Percentiles rank a stretch among this genome's conserved stretches.
Evolutionary conservation across 2,329 filamentous ascomycete genomes (phyloP).

Genomic region (Claviceps maximensis): DNA sequence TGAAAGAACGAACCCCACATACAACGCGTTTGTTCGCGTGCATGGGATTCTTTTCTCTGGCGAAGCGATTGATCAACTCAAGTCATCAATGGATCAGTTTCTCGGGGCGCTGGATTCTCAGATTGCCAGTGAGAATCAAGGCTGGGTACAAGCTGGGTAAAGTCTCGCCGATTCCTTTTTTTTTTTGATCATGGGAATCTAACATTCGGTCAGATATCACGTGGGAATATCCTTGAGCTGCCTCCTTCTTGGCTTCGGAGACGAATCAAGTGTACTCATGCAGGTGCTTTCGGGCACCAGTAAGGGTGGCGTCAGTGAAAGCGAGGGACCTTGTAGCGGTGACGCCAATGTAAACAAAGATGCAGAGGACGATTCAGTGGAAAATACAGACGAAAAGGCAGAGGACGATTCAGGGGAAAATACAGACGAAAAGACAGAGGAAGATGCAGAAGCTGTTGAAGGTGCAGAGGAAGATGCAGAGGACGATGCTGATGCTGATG

Average conservation of each 20-base stretch:
- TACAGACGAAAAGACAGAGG: too few species aligned
- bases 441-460: too few species aligned
- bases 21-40: slow-evolving; percentile 47
- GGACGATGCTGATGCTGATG: too few species aligned
- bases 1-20: slow-evolving; percentile 26
- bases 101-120: slow-evolving; percentile 39
- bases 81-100: slow-evolving; percentile 34
- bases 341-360: slow-evolving; percentile 9
- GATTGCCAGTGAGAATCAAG: slow-evolving; percentile 35
- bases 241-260: slow-evolving; percentile 21
- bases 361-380: too few species aligned
- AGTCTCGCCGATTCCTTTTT: not conserved
- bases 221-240: slow-evolving; percentile 20
- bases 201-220: slow-evolving; percentile 15
- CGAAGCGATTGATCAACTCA: slow-evolving; percentile 32
- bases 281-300: slow-evolving; percentile 20
- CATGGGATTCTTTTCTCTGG: slow-evolving; percentile 52
- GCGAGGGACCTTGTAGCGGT: slow-evolving; percentile 13
- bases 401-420: too few species aligned
- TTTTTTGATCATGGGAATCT: not conserved
- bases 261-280: slow-evolving; percentile 33
- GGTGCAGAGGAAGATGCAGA: too few species aligned
- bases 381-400: too few species aligned
- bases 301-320: slow-evolving; percentile 15
- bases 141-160: slow-evolving; percentile 37